Conservation (phyloP, 2,329 filamentous ascomycete species). For the Annulohypoxylon truncatum region DNA sequence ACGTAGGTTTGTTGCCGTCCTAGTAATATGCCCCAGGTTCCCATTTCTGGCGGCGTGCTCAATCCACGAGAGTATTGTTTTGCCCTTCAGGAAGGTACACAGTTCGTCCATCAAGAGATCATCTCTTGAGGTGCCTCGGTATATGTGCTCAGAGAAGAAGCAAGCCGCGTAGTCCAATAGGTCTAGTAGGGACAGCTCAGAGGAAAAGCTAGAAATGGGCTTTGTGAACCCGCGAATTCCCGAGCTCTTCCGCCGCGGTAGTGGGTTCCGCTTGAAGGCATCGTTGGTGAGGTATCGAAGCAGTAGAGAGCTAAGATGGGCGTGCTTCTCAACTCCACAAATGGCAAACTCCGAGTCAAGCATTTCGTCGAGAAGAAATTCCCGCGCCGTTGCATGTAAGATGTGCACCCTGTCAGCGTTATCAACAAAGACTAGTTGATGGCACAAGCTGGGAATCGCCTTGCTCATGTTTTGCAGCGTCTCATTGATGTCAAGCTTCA, state of each 20-base stretch:
- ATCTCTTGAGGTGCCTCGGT: conserved; percentile 7
- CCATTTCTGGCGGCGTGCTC: conserved; percentile 46
- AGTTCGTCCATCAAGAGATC: conserved; percentile 60
- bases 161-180: neutral
- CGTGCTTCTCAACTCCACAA: neutral
- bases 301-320: neutral
- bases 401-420: conserved; percentile 44
- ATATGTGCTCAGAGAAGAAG: neutral
- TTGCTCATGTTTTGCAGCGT: conserved; percentile 46
- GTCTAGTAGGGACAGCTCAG: conserved; percentile 26
- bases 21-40: conserved; percentile 42
- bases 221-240: conserved; percentile 5
- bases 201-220: conserved; percentile 1
- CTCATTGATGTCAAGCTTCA: conserved; percentile 43
- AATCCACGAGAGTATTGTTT: conserved; percentile 49
- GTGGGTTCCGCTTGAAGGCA: neutral
- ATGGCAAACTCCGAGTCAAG: conserved; percentile 33
- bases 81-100: conserved; percentile 65
- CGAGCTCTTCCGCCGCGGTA: neutral
- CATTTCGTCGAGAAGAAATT: conserved; percentile 45
- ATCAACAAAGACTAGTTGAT: conserved; percentile 49
- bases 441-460: conserved; percentile 47
- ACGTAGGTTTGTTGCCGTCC: conserved; percentile 49
- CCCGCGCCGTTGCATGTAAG: conserved; percentile 49
- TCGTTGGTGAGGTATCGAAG: neutral